phyloP scores from a whole-genome alignment of 2,329 filamentous ascomycete genomes.

The Coniochaeta ligniaria region DNA sequence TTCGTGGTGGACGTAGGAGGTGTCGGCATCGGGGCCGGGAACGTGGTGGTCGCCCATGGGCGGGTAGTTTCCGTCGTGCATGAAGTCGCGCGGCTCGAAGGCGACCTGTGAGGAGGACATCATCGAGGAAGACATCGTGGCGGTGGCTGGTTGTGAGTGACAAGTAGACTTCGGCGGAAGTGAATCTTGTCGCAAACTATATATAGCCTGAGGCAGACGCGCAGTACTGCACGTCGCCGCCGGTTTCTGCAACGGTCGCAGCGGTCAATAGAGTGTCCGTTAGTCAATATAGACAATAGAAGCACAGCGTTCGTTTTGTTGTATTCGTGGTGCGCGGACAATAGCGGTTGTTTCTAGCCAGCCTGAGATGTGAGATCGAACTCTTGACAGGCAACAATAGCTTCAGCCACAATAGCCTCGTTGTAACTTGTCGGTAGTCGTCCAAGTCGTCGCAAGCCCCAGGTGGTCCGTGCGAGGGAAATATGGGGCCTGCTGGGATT shows the following conservation, averaged over 20 bases:
- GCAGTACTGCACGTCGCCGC: neutral
- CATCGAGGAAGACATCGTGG: neutral
- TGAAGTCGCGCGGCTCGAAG: slow-evolving; percentile 41
- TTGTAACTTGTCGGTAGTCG: neutral
- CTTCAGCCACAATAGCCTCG: slow-evolving; percentile 1
- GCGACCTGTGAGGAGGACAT: slow-evolving; percentile 34
- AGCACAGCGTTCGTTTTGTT: neutral
- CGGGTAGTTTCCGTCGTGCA: slow-evolving; percentile 40
- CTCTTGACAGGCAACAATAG: neutral
- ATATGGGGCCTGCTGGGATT: neutral
- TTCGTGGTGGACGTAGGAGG: slow-evolving; percentile 35
- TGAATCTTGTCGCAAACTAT: neutral
- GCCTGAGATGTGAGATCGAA: neutral
- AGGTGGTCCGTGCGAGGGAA: neutral
- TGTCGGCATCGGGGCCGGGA: slow-evolving; percentile 24
- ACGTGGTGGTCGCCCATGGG: slow-evolving; percentile 35
- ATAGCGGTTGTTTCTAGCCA: neutral
- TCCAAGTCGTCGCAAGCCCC: neutral
- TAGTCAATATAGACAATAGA: too few species aligned
- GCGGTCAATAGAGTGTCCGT: neutral
- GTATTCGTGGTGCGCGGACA: neutral
- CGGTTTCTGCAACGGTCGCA: neutral
- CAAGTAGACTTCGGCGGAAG: neutral
- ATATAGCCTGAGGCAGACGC: neutral
- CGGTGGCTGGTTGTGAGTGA: neutral